phyloP scores from a whole-genome alignment of 2,329 filamentous ascomycete genomes.

The Hirsutella thompsonii region DNA sequence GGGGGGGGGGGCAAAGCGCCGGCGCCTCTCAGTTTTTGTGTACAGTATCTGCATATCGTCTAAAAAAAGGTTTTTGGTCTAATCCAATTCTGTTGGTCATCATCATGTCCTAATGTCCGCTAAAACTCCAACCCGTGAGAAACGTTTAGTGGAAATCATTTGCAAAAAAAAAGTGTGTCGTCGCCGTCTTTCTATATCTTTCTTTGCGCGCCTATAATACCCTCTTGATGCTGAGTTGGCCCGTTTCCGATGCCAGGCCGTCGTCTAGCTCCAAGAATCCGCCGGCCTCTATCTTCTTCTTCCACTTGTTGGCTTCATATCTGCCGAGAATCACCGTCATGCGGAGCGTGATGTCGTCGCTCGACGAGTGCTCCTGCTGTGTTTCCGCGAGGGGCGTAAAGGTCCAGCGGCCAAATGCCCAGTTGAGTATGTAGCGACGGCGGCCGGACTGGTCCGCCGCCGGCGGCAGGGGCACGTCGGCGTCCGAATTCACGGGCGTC shows the following conservation, averaged over 20 bases:
- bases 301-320: slow-evolving; percentile 66
- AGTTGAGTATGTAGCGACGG: slow-evolving; percentile 78
- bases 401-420: slow-evolving; percentile 94
- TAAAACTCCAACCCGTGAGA: neutral
- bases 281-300: slow-evolving; percentile 53
- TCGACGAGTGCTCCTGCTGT: slow-evolving; percentile 38
- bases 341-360: slow-evolving; percentile 42
- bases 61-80: too few relatives aligned
- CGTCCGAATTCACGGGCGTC: slow-evolving; percentile 36
- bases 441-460: slow-evolving; percentile 15
- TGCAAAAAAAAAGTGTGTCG: neutral
- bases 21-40: too few relatives aligned
- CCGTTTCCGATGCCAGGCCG: slow-evolving; percentile 22
- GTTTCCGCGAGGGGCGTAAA: slow-evolving; percentile 49
- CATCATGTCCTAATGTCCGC: too few relatives aligned
- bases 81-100: too few relatives aligned
- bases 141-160: too few relatives aligned
- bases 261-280: slow-evolving; percentile 39
- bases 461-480: slow-evolving; percentile 23
- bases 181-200: neutral
- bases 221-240: slow-evolving; percentile 37
- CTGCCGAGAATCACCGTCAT: slow-evolving; percentile 67
- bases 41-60: too few relatives aligned
- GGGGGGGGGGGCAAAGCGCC: too few relatives aligned
- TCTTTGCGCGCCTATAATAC: slow-evolving; percentile 22